Evolutionary conservation across 2,329 filamentous ascomycete species (phyloP), one percentile per base, ranked within the genome.

Genomic region (Neoascochyta sp.): DNA sequence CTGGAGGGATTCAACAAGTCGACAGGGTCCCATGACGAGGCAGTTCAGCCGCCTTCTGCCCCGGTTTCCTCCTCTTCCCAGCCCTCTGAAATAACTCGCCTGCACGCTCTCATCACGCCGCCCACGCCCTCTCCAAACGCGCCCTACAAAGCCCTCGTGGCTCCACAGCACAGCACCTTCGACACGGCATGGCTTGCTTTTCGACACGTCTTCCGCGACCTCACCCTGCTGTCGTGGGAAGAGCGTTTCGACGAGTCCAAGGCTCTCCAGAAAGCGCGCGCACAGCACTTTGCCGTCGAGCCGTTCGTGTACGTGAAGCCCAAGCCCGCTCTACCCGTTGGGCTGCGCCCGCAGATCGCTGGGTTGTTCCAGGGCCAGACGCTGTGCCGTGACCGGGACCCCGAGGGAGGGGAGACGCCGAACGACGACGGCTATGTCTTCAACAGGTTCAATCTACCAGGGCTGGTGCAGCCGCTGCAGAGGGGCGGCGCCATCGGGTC

Each of bases 141-240:
- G 5, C 41, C 47, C 14, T 52, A 41, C 39, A 44, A 34, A 13
- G 13, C 32, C 17, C 36, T 62, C 30, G 44, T 67, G 19, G 39
- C 46, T 8, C 55, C 57, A 2, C 36, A 55, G 8, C 49, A 51
- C 34, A 50, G 54, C 30, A 34, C 43, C 35, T 67, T 54, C 45
- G 5, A 23, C 2, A 45, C 51, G 7, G 64, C 67, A 7, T 60
- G 58, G 33, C 44, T 43, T 15, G 32, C 45, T 24, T 69, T 69
- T 53, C 55, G 58, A 24, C 48, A 57, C 25, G 45, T 52, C 6
- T 71, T 70, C 56, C 46, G 51, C 27, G 56, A 61, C 37, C 49
- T 63, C 10, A 68, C 66, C 0, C 46, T 58, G 2, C 44, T 66
- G 1, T 28, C 54, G 3, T 71, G 68, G 68, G 57, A 65, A 36